Evolutionary conservation across 2,329 filamentous ascomycete genomes (phyloP).

Genomic region (Fusarium sp.): DNA sequence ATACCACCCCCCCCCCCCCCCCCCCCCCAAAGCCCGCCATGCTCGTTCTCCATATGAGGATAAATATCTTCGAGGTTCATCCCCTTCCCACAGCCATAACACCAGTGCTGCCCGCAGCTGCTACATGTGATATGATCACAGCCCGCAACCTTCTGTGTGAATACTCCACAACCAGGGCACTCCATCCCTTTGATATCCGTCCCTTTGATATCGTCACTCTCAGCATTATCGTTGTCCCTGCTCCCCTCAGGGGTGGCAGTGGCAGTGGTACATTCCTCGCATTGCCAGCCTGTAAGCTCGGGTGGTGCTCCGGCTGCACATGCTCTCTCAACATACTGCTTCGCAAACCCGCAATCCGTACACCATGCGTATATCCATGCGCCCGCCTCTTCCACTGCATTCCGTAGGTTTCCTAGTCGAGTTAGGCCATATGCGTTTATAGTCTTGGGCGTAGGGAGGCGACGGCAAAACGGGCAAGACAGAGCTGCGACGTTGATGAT

Average conservation of each 20-base stretch:
- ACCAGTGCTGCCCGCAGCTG: slow-evolving; percentile 57
- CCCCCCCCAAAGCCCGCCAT: slow-evolving; percentile 51
- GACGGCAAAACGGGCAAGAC: slow-evolving; percentile 65
- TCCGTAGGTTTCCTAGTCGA: slow-evolving; percentile 55
- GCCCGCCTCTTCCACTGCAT: slow-evolving; percentile 58
- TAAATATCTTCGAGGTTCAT: slow-evolving; percentile 53
- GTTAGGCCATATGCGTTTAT: slow-evolving; percentile 57
- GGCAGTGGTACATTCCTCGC: slow-evolving; percentile 55
- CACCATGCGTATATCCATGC: slow-evolving; percentile 67
- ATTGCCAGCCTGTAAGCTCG: slow-evolving; percentile 58
- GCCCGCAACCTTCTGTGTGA: slow-evolving; percentile 56
- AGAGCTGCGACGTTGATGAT: slow-evolving; percentile 65
- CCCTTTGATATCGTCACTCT: no score
- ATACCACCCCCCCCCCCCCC: no score
- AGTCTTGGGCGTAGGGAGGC: slow-evolving; percentile 57
- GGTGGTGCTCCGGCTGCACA: slow-evolving; percentile 60
- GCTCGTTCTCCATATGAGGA: slow-evolving; percentile 53
- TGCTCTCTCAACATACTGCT: slow-evolving; percentile 58
- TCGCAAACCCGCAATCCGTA: slow-evolving; percentile 58
- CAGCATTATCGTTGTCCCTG: not conserved
- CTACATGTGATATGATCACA: slow-evolving; percentile 58
- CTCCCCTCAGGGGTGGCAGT: not conserved
- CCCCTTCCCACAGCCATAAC: slow-evolving; percentile 56
- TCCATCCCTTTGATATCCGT: slow-evolving; percentile 18
- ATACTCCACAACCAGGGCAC: slow-evolving; percentile 57